Evolutionary conservation across 306 rosid genomes (phyloP).

Genomic region (Dryas alaskensis): DNA sequence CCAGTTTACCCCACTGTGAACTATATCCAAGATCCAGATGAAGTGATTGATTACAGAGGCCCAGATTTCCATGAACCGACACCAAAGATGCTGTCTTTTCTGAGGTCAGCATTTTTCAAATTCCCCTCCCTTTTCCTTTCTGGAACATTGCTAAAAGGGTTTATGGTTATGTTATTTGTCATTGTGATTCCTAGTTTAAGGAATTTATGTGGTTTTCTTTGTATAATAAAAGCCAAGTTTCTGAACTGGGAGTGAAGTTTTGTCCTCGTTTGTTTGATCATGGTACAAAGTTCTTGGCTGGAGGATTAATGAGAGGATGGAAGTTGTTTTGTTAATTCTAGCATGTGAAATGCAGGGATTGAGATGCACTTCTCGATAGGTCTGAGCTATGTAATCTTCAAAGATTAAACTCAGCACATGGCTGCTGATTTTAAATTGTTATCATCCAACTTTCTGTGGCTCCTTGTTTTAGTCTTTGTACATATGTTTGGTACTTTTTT

Average conservation of each 20-base stretch:
- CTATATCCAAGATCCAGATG: slow-evolving; percentile 93
- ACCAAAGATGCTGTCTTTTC: slow-evolving; percentile 68
- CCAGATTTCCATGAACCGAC: slow-evolving; percentile 89
- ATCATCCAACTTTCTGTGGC: not conserved
- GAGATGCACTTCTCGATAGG: not conserved
- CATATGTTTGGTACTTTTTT: not conserved
- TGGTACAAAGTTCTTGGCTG: not conserved
- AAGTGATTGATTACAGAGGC: slow-evolving; percentile 81
- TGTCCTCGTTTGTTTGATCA: not conserved
- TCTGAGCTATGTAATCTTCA: no score
- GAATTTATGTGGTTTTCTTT: not conserved
- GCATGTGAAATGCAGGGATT: not conserved
- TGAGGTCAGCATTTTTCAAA: slow-evolving; percentile 50
- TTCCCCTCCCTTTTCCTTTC: not conserved
- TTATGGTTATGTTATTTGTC: not conserved
- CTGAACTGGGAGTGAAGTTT: not conserved
- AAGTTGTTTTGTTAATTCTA: not conserved
- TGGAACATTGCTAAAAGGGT: not conserved
- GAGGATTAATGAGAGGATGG: not conserved
- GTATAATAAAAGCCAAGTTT: slow-evolving; percentile 1
- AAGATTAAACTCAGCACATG: not conserved
- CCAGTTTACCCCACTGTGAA: slow-evolving; percentile 96
- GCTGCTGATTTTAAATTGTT: not conserved
- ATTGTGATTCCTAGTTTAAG: not conserved
- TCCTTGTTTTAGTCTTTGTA: not conserved